Conservation (phyloP, 2,329 filamentous ascomycete genomes). For the Pestalotiopsis sp. region DNA sequence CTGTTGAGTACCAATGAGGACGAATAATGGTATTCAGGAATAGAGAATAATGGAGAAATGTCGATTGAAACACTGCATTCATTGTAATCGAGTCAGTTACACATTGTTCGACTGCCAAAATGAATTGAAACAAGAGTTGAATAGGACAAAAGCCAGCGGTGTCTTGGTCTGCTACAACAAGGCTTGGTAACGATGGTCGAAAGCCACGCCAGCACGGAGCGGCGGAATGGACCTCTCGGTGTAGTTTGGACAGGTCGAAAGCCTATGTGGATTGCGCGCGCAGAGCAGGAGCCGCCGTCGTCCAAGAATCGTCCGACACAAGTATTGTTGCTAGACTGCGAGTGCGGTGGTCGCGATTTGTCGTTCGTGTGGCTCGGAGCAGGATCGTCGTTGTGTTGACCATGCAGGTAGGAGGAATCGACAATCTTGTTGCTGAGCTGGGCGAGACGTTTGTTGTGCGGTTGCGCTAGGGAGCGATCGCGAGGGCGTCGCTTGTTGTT, state of each 20-base stretch:
- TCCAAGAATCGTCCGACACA: no score
- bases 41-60: constrained; percentile 12
- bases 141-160: not conserved
- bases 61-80: constrained; percentile 17
- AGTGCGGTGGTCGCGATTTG: no score
- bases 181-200: not conserved
- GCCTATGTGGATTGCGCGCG: no score
- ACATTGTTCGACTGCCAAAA: constrained; percentile 6
- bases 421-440: not conserved
- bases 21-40: constrained; percentile 10
- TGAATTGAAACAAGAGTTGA: not conserved
- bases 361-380: no score
- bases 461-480: not conserved
- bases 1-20: constrained; percentile 8
- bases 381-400: no score
- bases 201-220: not conserved
- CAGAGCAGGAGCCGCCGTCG: no score
- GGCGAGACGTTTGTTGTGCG: not conserved
- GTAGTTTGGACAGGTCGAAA: no score
- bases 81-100: constrained; percentile 15
- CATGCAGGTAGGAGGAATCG: not conserved
- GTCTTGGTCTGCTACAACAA: constrained; percentile 8
- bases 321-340: no score
- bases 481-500: not conserved
- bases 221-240: not conserved